These are phyloP conservation scores for Talaromyces marneffei DNA, from an alignment of 2,329 filamentous ascomycete genomes.

Conservation along the genomic window DNA sequence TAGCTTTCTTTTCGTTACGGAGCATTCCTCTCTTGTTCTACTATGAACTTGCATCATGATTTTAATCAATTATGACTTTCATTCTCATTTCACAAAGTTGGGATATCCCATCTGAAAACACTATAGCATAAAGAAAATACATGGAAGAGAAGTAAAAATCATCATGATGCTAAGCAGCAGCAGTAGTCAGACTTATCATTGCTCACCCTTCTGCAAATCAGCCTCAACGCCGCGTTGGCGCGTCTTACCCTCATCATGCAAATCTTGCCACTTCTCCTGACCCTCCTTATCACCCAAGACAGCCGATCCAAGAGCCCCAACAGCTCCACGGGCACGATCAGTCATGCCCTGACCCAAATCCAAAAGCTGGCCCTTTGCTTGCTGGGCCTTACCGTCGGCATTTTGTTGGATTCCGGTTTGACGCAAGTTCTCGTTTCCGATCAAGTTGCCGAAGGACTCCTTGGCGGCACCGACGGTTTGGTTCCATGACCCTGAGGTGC, in stretches of 20 bases:
- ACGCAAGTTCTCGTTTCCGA: constrained; percentile 73
- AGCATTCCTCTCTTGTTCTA: neutral
- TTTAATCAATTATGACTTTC: neutral
- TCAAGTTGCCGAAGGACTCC: constrained; percentile 67
- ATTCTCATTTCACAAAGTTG: constrained; percentile 2
- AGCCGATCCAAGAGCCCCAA: constrained; percentile 66
- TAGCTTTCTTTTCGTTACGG: neutral
- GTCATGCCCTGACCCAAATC: constrained; percentile 65
- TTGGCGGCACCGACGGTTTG: constrained; percentile 85
- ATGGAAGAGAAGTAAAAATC: neutral
- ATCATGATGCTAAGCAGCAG: neutral
- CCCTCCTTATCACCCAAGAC: constrained; percentile 64
- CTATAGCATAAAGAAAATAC: neutral
- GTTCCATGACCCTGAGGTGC: constrained; percentile 70
- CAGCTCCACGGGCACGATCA: constrained; percentile 62
- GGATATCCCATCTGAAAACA: constrained; percentile 10
- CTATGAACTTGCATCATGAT: neutral
- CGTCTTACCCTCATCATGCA: constrained; percentile 79
- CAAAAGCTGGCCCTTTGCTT: constrained; percentile 73
- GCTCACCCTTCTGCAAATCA: constrained; percentile 62
- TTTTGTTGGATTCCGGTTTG: constrained; percentile 72
- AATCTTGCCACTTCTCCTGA: constrained; percentile 58
- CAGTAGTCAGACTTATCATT: neutral
- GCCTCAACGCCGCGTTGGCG: constrained; percentile 75
- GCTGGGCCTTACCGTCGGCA: constrained; percentile 68